A percentile compares a stretch with the other conserved stretches of the same genome.
Conservation (phyloP, 306 rosid genomes). For the Prunus armeniaca region DNA sequence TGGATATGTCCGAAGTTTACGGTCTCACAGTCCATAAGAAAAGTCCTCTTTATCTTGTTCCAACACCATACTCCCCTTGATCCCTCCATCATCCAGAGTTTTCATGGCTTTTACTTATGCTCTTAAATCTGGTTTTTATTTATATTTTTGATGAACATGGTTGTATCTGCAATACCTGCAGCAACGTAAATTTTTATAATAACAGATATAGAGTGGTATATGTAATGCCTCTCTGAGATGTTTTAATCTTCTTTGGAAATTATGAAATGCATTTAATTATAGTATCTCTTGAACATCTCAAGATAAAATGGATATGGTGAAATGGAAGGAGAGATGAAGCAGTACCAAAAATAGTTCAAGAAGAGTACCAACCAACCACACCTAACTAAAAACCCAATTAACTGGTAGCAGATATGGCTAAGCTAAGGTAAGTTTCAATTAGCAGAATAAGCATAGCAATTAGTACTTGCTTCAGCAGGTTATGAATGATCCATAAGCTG, state of each 20-base stretch:
- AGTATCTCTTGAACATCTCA: not conserved
- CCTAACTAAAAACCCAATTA: not conserved
- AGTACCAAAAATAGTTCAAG: not conserved
- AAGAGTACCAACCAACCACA: not conserved
- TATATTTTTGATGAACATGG: not conserved
- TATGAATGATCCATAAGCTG: not conserved
- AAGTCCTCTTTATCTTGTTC: conserved; percentile 30
- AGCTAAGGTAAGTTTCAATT: not conserved
- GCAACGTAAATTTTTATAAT: not conserved
- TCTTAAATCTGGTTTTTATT: no score
- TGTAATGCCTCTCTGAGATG: not conserved
- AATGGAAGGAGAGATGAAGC: not conserved
- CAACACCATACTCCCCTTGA: conserved; percentile 11
- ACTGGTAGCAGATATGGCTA: not conserved
- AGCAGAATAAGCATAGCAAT: not conserved
- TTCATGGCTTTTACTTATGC: no score
- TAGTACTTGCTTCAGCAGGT: not conserved
- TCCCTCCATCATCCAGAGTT: no score
- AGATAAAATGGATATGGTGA: not conserved
- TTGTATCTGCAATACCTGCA: not conserved
- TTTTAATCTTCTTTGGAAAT: not conserved
- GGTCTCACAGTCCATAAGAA: conserved; percentile 29
- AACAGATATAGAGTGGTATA: not conserved
- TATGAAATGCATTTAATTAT: not conserved
- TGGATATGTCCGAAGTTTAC: conserved; percentile 28